These are phyloP conservation scores for Cyclocybe aegerita DNA, from an alignment of 768 basidiomycete species.

Conservation along the genomic window DNA sequence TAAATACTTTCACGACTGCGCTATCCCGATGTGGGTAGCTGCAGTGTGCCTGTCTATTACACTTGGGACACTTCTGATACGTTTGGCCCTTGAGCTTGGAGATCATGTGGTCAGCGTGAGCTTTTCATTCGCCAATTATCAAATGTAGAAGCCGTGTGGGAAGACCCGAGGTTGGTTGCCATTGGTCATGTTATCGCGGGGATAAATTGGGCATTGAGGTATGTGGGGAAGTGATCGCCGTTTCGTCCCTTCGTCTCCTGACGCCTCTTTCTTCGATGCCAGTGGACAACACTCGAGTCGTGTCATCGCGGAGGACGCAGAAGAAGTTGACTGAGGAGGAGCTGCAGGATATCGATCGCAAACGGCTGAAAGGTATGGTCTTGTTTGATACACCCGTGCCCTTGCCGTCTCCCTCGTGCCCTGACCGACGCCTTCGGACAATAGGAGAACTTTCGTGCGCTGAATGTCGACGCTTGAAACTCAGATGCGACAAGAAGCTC, in stretches of 20 bases:
- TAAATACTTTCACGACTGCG: too few relatives aligned
- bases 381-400: background rate
- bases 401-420: slow-evolving; percentile 3
- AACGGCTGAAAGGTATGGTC: slow-evolving; percentile 42
- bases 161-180: background rate
- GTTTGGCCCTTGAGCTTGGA: too few relatives aligned
- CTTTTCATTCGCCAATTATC: too few relatives aligned
- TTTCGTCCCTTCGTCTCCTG: slow-evolving; percentile 7
- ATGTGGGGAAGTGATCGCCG: background rate
- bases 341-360: slow-evolving; percentile 50
- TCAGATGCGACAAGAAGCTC: slow-evolving; percentile 52
- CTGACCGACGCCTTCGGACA: background rate
- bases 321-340: slow-evolving; percentile 50
- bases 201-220: background rate
- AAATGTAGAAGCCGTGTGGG: background rate
- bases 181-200: background rate
- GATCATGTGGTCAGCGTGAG: too few relatives aligned
- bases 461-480: slow-evolving; percentile 50
- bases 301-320: slow-evolving; percentile 36
- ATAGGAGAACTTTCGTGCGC: slow-evolving; percentile 54
- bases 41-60: too few relatives aligned
- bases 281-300: slow-evolving; percentile 38
- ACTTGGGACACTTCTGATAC: too few relatives aligned
- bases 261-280: slow-evolving; percentile 33
- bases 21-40: too few relatives aligned